Conservation (phyloP, 345 rosid genomes). For the Mangifera indica region DNA sequence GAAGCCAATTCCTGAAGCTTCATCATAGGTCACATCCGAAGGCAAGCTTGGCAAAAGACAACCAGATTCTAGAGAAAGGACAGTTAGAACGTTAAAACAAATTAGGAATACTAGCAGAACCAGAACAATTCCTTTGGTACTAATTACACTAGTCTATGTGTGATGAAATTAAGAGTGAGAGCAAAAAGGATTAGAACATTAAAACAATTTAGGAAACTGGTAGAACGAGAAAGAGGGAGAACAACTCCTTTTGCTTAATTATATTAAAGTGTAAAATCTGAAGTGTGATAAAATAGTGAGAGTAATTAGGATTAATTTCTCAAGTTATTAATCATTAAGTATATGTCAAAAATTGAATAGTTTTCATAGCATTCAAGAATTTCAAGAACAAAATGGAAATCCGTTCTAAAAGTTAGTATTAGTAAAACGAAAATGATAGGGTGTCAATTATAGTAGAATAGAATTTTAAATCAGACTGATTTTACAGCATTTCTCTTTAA, state of each 20-base stretch:
- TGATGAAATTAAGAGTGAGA: no score
- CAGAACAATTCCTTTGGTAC: neutral
- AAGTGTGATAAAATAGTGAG: neutral
- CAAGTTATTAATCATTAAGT: neutral
- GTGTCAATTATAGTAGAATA: neutral
- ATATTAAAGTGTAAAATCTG: neutral
- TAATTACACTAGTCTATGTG: no score
- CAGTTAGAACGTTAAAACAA: neutral
- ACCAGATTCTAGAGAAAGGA: constrained; percentile 41
- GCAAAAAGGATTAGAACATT: no score
- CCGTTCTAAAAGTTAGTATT: neutral
- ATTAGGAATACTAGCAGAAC: neutral
- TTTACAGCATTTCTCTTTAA: neutral
- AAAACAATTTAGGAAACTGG: no score
- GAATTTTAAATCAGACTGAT: neutral
- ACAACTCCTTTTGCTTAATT: no score
- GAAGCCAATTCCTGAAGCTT: constrained; percentile 51
- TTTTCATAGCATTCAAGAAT: neutral
- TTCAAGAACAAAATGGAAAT: neutral
- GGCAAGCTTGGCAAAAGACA: constrained; percentile 65
- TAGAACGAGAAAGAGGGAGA: no score
- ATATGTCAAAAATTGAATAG: neutral
- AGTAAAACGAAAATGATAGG: neutral
- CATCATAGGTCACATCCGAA: constrained; percentile 50
- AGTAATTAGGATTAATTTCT: neutral